Conservation (phyloP, 2,329 filamentous ascomycete species). For the Epicoccum sorghinum region DNA sequence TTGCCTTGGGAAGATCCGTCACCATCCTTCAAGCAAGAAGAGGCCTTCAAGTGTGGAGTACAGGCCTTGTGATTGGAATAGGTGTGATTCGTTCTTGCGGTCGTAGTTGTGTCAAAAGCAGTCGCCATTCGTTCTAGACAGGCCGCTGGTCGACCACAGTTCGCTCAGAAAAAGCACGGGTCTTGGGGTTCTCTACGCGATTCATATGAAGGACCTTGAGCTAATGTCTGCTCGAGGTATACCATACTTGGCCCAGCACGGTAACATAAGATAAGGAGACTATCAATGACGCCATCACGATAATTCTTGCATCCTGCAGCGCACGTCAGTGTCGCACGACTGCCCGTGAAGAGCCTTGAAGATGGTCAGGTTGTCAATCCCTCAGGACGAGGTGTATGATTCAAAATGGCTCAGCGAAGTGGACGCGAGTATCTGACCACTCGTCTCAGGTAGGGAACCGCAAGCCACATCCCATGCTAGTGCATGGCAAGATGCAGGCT, state of each 20-base stretch:
- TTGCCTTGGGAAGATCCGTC: neutral
- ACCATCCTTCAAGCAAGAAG: constrained; percentile 20
- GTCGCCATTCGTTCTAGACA: constrained; percentile 23
- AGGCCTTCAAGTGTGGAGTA: constrained; percentile 27
- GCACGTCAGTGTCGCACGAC: constrained; percentile 34
- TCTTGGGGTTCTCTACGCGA: constrained; percentile 23
- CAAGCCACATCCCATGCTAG: constrained; percentile 13
- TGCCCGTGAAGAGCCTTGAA: constrained; percentile 28
- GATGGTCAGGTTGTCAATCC: constrained; percentile 34
- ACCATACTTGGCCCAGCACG: constrained; percentile 24
- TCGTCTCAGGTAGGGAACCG: constrained; percentile 20
- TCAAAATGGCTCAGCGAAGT: constrained; percentile 22
- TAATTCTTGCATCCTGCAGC: constrained; percentile 21
- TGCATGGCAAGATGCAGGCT: neutral
- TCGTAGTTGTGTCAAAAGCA: constrained; percentile 24
- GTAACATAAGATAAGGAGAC: constrained; percentile 19
- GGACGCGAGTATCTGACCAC: constrained; percentile 26
- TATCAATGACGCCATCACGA: constrained; percentile 19
- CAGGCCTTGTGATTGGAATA: constrained; percentile 17
- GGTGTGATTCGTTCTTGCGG: constrained; percentile 36
- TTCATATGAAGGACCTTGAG: constrained; percentile 22
- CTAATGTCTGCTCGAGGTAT: constrained; percentile 24
- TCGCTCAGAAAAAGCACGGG: constrained; percentile 18
- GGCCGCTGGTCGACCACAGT: constrained; percentile 15
- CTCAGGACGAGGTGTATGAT: constrained; percentile 30